These are phyloP conservation scores for Penicillium malachiteum DNA, from an alignment of 495 filamentous ascomycete genomes.

Conservation along the genomic window DNA sequence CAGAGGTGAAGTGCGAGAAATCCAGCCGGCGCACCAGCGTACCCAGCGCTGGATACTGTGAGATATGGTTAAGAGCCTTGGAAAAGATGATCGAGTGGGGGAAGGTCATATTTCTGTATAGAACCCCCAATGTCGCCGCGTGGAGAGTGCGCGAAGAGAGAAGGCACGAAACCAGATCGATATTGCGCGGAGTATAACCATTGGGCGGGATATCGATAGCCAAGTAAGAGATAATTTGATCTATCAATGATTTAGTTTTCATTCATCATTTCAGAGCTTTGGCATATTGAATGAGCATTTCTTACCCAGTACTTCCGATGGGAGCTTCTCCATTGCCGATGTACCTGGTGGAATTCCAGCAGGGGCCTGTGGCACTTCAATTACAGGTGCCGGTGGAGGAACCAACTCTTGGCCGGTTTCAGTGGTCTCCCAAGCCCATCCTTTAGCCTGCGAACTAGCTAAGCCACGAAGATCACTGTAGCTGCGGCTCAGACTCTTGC, in stretches of 20 bases:
- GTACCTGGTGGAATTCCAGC: slow-evolving; percentile 28
- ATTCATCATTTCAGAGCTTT: too few relatives aligned
- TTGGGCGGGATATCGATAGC: slow-evolving; percentile 75
- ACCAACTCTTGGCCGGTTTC: slow-evolving; percentile 19
- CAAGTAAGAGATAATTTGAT: slow-evolving; percentile 73
- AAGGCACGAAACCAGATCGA: slow-evolving; percentile 76
- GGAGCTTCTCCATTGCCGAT: slow-evolving; percentile 63
- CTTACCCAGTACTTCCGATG: slow-evolving; percentile 72
- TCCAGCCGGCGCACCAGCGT: slow-evolving; percentile 79
- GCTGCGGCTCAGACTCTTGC: slow-evolving; percentile 68
- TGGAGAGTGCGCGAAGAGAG: slow-evolving; percentile 75
- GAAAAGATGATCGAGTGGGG: slow-evolving; percentile 84
- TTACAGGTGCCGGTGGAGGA: slow-evolving; percentile 24
- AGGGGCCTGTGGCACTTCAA: slow-evolving; percentile 23
- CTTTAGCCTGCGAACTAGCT: slow-evolving; percentile 42
- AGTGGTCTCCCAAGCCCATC: slow-evolving; percentile 57
- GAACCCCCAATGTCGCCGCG: slow-evolving; percentile 69
- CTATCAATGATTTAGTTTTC: slow-evolving; percentile 41
- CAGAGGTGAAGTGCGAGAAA: slow-evolving; percentile 86
- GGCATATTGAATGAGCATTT: background rate
- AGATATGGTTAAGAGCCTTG: slow-evolving; percentile 75
- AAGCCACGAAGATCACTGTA: slow-evolving; percentile 65
- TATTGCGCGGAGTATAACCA: slow-evolving; percentile 74
- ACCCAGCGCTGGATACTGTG: slow-evolving; percentile 67
- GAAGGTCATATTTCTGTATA: slow-evolving; percentile 82